Conservation (phyloP, 106 monocot genomes). For the Phalaenopsis equestris region DNA sequence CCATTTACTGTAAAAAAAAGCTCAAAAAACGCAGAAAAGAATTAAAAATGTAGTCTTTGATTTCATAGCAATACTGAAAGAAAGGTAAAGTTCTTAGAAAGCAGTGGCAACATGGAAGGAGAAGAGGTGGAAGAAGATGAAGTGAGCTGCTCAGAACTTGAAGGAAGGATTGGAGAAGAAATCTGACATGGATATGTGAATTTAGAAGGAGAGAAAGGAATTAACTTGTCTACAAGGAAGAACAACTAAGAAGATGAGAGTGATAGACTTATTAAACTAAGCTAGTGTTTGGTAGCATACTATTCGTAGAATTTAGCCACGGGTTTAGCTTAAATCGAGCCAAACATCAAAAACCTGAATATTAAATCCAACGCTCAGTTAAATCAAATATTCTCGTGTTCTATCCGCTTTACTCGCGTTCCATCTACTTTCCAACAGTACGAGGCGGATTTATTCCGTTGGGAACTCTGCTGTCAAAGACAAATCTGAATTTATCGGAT, state of each 20-base stretch:
- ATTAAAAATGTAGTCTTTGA: background rate
- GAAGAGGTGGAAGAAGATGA: background rate
- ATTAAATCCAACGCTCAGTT: no score
- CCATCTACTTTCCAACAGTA: no score
- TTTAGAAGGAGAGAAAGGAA: background rate
- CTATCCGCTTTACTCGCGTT: no score
- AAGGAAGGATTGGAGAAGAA: no score
- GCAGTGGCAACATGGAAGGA: background rate
- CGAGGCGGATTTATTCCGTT: no score
- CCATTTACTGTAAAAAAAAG: background rate
- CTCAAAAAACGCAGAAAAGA: background rate
- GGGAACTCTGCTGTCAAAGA: background rate
- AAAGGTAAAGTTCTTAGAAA: background rate
- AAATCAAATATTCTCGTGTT: no score
- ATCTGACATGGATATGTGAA: background rate
- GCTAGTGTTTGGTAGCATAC: no score
- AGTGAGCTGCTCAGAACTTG: background rate
- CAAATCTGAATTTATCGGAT: background rate
- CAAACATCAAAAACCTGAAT: no score
- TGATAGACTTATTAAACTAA: background rate
- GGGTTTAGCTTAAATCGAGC: no score
- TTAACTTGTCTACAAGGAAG: background rate
- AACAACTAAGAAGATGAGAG: background rate
- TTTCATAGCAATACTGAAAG: background rate
- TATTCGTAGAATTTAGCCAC: no score